Evolutionary conservation across 306 rosid genomes (phyloP).

Genomic region (Herpetospermum pedunculosum): DNA sequence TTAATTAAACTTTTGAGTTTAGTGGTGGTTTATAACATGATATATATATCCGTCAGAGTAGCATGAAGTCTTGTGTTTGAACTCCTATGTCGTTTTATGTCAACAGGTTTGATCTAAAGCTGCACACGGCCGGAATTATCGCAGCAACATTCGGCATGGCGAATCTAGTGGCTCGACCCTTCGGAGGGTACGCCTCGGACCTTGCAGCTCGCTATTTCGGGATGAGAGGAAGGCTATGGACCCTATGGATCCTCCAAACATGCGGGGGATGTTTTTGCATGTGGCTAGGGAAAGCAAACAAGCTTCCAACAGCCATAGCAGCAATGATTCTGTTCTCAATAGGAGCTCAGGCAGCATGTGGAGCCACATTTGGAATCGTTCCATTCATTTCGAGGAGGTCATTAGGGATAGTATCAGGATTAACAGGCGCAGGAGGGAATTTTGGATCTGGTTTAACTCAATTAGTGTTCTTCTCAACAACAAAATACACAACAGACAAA

Average conservation of each 20-base stretch:
- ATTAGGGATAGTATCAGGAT: conserved; percentile 58
- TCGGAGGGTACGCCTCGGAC: conserved; percentile 70
- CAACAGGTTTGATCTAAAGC: conserved; percentile 42
- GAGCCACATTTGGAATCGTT: conserved; percentile 75
- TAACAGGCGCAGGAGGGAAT: conserved; percentile 84
- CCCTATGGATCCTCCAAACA: conserved; percentile 70
- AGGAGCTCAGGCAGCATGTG: conserved; percentile 93
- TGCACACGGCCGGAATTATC: conserved; percentile 77
- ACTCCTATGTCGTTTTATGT: too few species aligned
- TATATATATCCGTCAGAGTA: too few species aligned
- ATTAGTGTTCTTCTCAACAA: conserved; percentile 52
- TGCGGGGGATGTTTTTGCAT: conserved; percentile 75
- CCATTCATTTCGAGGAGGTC: conserved; percentile 82
- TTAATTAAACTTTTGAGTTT: too few species aligned
- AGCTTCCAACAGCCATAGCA: conserved; percentile 44
- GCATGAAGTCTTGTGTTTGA: too few species aligned
- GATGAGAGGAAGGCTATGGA: conserved; percentile 83
- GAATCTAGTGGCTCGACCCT: conserved; percentile 64
- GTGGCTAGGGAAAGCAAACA: conserved; percentile 67
- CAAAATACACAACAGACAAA: conserved; percentile 30
- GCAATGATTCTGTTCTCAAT: conserved; percentile 81
- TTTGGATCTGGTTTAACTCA: conserved; percentile 82
- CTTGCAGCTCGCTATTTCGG: conserved; percentile 45
- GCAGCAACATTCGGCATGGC: conserved; percentile 96
- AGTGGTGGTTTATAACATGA: too few species aligned